Conservation (phyloP, 2,329 filamentous ascomycete species). For the Stemphylium lycopersici region DNA sequence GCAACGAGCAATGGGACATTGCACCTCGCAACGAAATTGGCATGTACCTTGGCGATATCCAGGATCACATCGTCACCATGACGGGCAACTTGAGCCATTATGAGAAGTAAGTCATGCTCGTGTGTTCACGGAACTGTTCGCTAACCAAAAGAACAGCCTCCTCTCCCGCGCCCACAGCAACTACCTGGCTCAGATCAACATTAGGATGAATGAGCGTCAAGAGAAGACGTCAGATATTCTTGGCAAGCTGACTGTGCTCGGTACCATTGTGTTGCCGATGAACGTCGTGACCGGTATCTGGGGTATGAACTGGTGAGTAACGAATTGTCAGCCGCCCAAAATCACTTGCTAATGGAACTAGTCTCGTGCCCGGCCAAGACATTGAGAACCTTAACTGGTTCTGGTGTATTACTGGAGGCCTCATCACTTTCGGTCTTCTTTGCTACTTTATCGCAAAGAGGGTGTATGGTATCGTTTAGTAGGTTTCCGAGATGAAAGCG, state of each 20-base stretch:
- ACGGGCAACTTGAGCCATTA: conserved; percentile 95
- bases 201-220: conserved; percentile 96
- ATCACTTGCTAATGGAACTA: conserved; percentile 12
- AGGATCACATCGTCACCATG: conserved; percentile 99
- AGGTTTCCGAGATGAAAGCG: not conserved
- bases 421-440: conserved; percentile 77
- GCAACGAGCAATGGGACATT: conserved; percentile 97
- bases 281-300: conserved; percentile 98
- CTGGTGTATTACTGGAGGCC: conserved; percentile 68
- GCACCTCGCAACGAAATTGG: conserved; percentile 95
- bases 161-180: conserved; percentile 91
- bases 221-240: conserved; percentile 95
- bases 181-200: conserved; percentile 99
- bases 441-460: conserved; percentile 85
- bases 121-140: not conserved
- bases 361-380: conserved; percentile 88
- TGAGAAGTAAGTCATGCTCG: conserved; percentile 72
- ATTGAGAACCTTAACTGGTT: conserved; percentile 68
- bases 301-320: conserved; percentile 78
- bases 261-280: conserved; percentile 97
- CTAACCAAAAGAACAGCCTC: conserved; percentile 63
- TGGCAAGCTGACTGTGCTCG: conserved; percentile 91
- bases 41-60: conserved; percentile 96
- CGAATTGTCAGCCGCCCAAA: not conserved
- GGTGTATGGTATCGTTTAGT: conserved; percentile 50